Conservation (phyloP, 371 early-diverging fungal genomes). For the Rhizopus stolonifer region DNA sequence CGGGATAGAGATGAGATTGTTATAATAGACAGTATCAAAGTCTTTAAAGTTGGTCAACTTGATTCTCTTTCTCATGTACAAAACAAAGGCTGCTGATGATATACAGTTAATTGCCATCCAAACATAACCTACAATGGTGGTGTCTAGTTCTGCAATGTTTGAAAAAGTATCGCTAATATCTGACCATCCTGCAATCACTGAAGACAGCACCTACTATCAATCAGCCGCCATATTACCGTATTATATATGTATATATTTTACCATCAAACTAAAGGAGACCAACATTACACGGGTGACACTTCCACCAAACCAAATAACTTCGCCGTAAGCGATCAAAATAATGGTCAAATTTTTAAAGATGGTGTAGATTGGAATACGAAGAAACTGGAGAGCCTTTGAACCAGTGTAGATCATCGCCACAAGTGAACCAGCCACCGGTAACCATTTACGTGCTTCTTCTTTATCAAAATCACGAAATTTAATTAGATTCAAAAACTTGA, state of each 20-base stretch:
- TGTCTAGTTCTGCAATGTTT: conserved; percentile 31
- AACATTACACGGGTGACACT: conserved; percentile 79
- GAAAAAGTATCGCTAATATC: conserved; percentile 62
- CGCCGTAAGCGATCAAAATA: conserved; percentile 95
- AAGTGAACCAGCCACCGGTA: conserved; percentile 83
- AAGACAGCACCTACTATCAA: conserved; percentile 83
- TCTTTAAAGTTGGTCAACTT: conserved; percentile 86
- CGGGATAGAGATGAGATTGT: conserved; percentile 91
- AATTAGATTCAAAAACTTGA: conserved; percentile 67
- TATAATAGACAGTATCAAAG: conserved; percentile 97
- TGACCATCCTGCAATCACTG: conserved; percentile 86
- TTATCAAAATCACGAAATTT: conserved; percentile 68
- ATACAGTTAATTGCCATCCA: conserved; percentile 93
- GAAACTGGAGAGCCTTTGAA: conserved; percentile 87
- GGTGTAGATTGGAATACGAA: conserved; percentile 95
- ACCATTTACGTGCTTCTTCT: conserved; percentile 80
- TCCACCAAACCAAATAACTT: conserved; percentile 82
- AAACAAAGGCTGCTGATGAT: conserved; percentile 88
- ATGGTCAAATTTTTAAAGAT: conserved; percentile 99
- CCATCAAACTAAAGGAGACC: conserved; percentile 89
- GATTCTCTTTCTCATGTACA: conserved; percentile 90
- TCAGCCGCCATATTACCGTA: too few relatives aligned
- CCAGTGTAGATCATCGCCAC: conserved; percentile 98
- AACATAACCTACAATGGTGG: conserved; percentile 68
- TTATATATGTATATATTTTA: too few relatives aligned